phyloP scores from a whole-genome alignment of 164 flowering plant species.

The Piper betle region DNA sequence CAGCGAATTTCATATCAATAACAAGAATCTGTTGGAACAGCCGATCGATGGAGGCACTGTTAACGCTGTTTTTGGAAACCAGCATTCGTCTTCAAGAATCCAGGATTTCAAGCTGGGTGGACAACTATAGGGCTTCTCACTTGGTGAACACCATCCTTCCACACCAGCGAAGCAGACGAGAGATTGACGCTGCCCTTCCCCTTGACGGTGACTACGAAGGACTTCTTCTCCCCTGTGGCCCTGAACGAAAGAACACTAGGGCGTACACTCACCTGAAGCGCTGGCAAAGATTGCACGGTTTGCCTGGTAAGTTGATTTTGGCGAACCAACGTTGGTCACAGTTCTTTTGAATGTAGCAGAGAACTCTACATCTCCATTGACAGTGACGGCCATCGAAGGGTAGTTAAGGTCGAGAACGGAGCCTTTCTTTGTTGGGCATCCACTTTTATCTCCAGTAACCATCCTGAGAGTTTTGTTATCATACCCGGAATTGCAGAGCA shows the following conservation, averaged over 20 bases:
- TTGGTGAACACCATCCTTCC: slow-evolving; percentile 42
- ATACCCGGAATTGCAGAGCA: slow-evolving; percentile 46
- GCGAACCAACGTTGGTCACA: slow-evolving; percentile 56
- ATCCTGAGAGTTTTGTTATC: slow-evolving; percentile 11
- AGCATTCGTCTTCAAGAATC: neutral
- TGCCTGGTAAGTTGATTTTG: slow-evolving; percentile 29
- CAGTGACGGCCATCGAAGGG: slow-evolving; percentile 34
- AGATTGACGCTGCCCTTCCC: neutral
- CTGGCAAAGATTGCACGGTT: slow-evolving; percentile 10
- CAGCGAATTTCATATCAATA: no score
- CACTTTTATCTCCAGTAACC: slow-evolving; percentile 26
- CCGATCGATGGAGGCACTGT: neutral
- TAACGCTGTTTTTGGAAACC: neutral
- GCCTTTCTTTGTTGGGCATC: slow-evolving; percentile 22
- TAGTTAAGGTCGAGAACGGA: slow-evolving; percentile 45
- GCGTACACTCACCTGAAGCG: slow-evolving; percentile 21
- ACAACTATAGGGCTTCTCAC: slow-evolving; percentile 63
- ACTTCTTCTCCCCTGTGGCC: slow-evolving; percentile 22
- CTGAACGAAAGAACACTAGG: slow-evolving; percentile 29
- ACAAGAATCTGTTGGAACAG: no score
- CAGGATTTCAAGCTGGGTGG: neutral
- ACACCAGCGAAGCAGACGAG: slow-evolving; percentile 20
- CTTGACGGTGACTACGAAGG: slow-evolving; percentile 28
- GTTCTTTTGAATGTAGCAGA: slow-evolving; percentile 27
- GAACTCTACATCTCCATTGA: neutral